Evolutionary conservation across 2,329 filamentous ascomycete genomes (phyloP).

Genomic region (Dothistroma pini): DNA sequence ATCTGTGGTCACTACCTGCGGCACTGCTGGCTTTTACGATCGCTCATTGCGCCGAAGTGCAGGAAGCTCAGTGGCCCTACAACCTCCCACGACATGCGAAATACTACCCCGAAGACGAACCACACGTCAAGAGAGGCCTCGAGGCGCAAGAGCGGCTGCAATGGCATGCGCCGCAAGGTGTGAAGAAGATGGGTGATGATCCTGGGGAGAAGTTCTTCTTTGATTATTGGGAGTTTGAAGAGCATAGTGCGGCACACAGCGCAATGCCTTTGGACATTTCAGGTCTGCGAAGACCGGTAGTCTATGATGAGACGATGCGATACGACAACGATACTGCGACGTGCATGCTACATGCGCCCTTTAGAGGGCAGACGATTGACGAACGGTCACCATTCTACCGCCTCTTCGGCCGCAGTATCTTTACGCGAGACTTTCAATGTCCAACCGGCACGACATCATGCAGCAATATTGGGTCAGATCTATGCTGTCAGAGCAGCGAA

Average conservation of each 20-base stretch:
- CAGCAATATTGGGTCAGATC: slow-evolving; percentile 61
- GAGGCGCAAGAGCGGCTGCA: slow-evolving; percentile 40
- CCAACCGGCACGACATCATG: slow-evolving; percentile 65
- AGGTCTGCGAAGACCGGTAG: slow-evolving; percentile 2
- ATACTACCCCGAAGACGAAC: slow-evolving; percentile 48
- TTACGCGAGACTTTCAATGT: slow-evolving; percentile 61
- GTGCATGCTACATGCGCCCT: slow-evolving; percentile 41
- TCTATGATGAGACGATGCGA: slow-evolving; percentile 6
- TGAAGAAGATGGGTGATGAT: slow-evolving; percentile 69
- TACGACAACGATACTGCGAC: slow-evolving; percentile 8
- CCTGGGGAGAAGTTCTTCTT: slow-evolving; percentile 70
- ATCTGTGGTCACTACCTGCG: slow-evolving; percentile 28
- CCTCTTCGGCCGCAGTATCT: slow-evolving; percentile 32
- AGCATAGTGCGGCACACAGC: slow-evolving; percentile 7
- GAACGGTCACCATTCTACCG: slow-evolving; percentile 13
- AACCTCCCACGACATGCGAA: slow-evolving; percentile 45
- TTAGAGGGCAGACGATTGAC: slow-evolving; percentile 48
- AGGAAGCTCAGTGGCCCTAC: slow-evolving; percentile 44
- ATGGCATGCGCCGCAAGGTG: slow-evolving; percentile 53
- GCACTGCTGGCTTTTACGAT: slow-evolving; percentile 18
- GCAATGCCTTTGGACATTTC: not conserved
- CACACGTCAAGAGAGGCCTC: slow-evolving; percentile 40
- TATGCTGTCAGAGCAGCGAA: slow-evolving; percentile 66
- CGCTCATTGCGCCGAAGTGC: slow-evolving; percentile 12
- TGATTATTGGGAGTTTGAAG: slow-evolving; percentile 57